A percentile compares a stretch with the other conserved stretches of the same genome.
Evolutionary conservation across 1,284 basidiomycete genomes (phyloP).

Genomic region (Tilletia setariae): DNA sequence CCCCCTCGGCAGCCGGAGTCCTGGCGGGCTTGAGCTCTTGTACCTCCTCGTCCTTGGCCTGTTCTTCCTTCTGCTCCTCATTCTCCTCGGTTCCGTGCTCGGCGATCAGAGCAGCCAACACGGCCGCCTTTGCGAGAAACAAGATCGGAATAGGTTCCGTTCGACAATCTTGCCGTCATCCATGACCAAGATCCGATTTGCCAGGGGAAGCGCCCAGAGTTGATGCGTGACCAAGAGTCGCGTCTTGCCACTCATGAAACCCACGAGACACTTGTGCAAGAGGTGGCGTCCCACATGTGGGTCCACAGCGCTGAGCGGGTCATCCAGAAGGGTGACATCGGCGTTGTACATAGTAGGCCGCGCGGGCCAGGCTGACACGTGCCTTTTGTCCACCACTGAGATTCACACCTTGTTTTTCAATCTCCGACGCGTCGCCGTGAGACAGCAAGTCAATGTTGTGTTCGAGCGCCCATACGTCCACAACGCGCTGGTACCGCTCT

Average conservation of each 20-base stretch:
- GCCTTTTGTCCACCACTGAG: conserved; percentile 29
- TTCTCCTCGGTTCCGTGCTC: conserved; percentile 25
- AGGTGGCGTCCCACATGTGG: conserved; percentile 8
- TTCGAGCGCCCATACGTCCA: conserved; percentile 15
- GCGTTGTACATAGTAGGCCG: conserved; percentile 46
- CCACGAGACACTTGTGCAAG: conserved; percentile 15
- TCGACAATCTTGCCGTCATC: conserved; percentile 34
- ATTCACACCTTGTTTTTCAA: conserved; percentile 27
- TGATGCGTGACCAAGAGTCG: conserved; percentile 31
- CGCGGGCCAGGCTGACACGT: conserved; percentile 35
- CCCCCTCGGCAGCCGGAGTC: conserved; percentile 13
- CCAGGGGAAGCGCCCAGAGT: conserved; percentile 22
- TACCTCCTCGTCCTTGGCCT: conserved; percentile 9
- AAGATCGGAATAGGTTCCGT: conserved; percentile 71
- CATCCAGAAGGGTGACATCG: conserved; percentile 26
- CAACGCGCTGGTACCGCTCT: conserved; percentile 17
- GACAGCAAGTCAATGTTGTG: conserved; percentile 13
- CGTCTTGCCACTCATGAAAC: conserved; percentile 24
- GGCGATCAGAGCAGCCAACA: conserved; percentile 51
- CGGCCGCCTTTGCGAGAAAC: conserved; percentile 66
- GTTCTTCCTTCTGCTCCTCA: conserved; percentile 53
- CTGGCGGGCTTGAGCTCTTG: conserved; percentile 24
- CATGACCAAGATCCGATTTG: conserved; percentile 26
- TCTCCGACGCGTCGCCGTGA: conserved; percentile 28
- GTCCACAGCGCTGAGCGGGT: conserved; percentile 6